These are phyloP conservation scores for Russula vinacea DNA, from an alignment of 768 basidiomycete genomes.

Conservation along the genomic window DNA sequence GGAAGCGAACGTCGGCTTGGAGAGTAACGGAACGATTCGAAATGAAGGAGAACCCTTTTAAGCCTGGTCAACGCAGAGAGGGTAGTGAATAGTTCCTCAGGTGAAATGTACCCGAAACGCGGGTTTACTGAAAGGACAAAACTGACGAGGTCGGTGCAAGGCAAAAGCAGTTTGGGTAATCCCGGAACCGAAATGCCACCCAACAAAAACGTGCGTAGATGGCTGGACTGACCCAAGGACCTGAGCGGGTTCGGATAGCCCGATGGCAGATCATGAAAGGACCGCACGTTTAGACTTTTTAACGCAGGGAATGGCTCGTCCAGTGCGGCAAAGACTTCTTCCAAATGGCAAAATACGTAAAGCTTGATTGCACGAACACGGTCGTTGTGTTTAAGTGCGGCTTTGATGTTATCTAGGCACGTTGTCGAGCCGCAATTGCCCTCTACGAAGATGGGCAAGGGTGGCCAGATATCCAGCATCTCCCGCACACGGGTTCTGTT, in stretches of 20 bases:
- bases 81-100: background rate
- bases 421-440: background rate
- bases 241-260: background rate
- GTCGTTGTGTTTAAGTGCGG: background rate
- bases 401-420: background rate
- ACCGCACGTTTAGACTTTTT: background rate
- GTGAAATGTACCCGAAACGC: background rate
- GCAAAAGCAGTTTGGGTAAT: constrained; percentile 1
- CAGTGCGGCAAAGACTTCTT: background rate
- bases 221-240: background rate
- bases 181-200: background rate
- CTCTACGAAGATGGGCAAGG: background rate
- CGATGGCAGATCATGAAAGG: background rate
- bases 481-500: background rate
- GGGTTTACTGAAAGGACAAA: background rate
- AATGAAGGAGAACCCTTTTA: background rate
- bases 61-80: constrained; percentile 1
- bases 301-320: background rate
- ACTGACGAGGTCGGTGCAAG: constrained; percentile 2
- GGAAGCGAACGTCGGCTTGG: background rate
- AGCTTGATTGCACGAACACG: background rate
- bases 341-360: background rate
- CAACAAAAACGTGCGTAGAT: background rate
- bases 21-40: background rate
- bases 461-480: background rate